These are phyloP conservation scores for Moelleriella libera DNA, from an alignment of 2,329 filamentous ascomycete species.

Conservation along the genomic window DNA sequence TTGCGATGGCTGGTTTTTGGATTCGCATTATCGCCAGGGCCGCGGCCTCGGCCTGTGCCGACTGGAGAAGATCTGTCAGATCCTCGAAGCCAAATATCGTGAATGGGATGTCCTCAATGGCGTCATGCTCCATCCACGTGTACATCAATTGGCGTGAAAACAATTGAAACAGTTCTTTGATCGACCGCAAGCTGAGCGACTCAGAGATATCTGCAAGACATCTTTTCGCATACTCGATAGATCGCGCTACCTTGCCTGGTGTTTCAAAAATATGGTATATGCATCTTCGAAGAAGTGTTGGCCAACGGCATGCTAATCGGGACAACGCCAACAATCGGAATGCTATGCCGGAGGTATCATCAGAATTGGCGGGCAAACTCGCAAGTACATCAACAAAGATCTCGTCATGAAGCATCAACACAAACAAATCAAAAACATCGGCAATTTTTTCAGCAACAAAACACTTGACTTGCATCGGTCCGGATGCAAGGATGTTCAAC, in stretches of 20 bases:
- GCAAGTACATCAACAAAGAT: slow-evolving; percentile 76
- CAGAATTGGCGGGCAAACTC: slow-evolving; percentile 58
- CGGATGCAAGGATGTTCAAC: slow-evolving; percentile 54
- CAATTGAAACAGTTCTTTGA: slow-evolving; percentile 61
- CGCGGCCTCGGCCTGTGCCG: slow-evolving; percentile 63
- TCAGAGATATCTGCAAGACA: slow-evolving; percentile 56
- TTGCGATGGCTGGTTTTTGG: slow-evolving; percentile 46
- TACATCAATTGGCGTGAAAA: slow-evolving; percentile 84
- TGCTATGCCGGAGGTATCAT: slow-evolving; percentile 69
- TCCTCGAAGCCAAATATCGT: slow-evolving; percentile 67
- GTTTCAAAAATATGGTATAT: slow-evolving; percentile 93
- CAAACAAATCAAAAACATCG: slow-evolving; percentile 63
- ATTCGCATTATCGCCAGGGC: slow-evolving; percentile 74
- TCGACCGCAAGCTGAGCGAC: slow-evolving; percentile 47
- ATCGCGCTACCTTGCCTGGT: slow-evolving; percentile 54
- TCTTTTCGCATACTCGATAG: slow-evolving; percentile 54
- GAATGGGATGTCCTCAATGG: slow-evolving; percentile 63
- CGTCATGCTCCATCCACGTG: slow-evolving; percentile 66
- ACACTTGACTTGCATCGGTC: slow-evolving; percentile 60
- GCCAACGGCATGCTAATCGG: slow-evolving; percentile 68
- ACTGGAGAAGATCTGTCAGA: slow-evolving; percentile 53
- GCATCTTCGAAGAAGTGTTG: slow-evolving; percentile 71
- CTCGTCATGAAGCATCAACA: slow-evolving; percentile 70
- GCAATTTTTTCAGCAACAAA: slow-evolving; percentile 57
- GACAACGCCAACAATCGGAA: slow-evolving; percentile 66